These are phyloP conservation scores for Rhizopogon vinicolor DNA, from an alignment of 768 basidiomycete genomes.

Conservation along the genomic window DNA sequence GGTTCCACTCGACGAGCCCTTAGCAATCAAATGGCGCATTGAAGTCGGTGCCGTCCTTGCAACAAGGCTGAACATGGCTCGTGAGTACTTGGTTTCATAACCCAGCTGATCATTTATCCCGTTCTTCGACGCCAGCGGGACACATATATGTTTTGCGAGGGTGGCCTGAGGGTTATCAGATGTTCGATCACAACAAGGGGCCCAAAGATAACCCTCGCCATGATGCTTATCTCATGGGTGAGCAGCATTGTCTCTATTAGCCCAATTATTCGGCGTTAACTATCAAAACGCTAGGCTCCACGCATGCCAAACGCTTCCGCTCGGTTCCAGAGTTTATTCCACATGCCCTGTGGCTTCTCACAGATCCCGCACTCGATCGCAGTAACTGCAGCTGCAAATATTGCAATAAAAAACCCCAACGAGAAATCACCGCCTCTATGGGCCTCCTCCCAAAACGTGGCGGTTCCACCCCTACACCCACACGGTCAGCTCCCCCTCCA, in stretches of 20 bases:
- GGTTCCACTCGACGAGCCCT: constrained; percentile 44
- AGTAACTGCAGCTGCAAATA: constrained; percentile 71
- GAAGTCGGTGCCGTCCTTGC: constrained; percentile 39
- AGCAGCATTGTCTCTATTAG: constrained; percentile 12
- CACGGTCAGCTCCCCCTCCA: constrained; percentile 12
- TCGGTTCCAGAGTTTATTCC: constrained; percentile 84
- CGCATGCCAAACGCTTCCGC: constrained; percentile 52
- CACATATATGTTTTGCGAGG: constrained; percentile 53
- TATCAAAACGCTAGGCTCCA: constrained; percentile 30
- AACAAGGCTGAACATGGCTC: constrained; percentile 39
- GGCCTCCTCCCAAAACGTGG: constrained; percentile 33
- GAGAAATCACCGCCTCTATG: constrained; percentile 62
- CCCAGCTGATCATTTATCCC: neutral
- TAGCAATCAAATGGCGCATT: constrained; percentile 55
- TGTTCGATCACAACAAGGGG: constrained; percentile 78
- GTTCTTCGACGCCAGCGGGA: constrained; percentile 33
- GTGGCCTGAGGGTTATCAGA: constrained; percentile 65
- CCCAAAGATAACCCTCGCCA: constrained; percentile 48
- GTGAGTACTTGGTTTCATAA: constrained; percentile 30
- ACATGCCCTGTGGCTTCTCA: constrained; percentile 76
- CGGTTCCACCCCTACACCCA: constrained; percentile 23
- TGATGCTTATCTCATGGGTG: constrained; percentile 79
- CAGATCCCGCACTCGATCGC: constrained; percentile 42
- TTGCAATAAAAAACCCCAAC: constrained; percentile 65
- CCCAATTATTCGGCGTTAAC: neutral